Evolutionary conservation across 2,329 filamentous ascomycete genomes (phyloP).

Genomic region (Ceratocystis lukuohia): DNA sequence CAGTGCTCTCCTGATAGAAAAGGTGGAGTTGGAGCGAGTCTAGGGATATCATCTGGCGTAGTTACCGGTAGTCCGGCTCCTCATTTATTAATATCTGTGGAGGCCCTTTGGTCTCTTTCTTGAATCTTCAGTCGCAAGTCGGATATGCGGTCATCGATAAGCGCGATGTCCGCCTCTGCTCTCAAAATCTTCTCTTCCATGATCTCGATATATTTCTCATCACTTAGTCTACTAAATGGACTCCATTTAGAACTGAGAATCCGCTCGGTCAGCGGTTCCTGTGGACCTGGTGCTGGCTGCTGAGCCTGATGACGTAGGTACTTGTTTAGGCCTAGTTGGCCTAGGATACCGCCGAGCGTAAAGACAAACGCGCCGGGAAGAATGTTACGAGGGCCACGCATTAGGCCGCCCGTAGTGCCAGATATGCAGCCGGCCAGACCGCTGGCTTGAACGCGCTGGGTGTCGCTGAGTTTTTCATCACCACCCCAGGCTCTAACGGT

Average conservation of each 20-base stretch:
- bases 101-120: conserved; percentile 10
- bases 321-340: conserved; percentile 29
- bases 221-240: conserved; percentile 54
- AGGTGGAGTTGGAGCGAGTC: not conserved
- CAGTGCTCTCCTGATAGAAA: not conserved
- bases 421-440: conserved; percentile 57
- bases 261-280: conserved; percentile 23
- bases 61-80: not conserved
- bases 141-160: conserved; percentile 62
- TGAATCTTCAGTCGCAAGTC: conserved; percentile 24
- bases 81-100: not conserved
- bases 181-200: conserved; percentile 57
- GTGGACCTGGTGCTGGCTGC: conserved; percentile 26
- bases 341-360: conserved; percentile 31
- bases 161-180: conserved; percentile 62
- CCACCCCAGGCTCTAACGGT: conserved; percentile 37
- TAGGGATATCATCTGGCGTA: not conserved
- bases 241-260: conserved; percentile 51
- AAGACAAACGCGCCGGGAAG: conserved; percentile 39
- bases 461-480: conserved; percentile 38
- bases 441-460: conserved; percentile 53
- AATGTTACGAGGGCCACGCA: conserved; percentile 42
- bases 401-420: conserved; percentile 44
- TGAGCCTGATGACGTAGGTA: conserved; percentile 24
- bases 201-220: conserved; percentile 59